phyloP scores from a whole-genome alignment of 148 eudicot genomes.

The Silene latifolia region DNA sequence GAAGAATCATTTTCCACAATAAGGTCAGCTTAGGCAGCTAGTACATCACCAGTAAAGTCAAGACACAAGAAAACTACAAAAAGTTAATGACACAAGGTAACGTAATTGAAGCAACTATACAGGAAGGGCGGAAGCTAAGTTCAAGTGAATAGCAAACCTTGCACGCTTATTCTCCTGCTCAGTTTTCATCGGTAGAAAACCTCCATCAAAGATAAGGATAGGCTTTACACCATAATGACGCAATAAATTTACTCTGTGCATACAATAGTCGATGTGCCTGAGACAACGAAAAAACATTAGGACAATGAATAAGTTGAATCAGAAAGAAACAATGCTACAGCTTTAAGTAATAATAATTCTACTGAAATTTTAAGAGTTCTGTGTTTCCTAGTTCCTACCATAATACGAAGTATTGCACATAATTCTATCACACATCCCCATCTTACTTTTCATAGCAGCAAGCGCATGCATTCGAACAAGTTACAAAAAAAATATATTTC shows the following conservation, averaged over 20 bases:
- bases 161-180: conserved; percentile 94
- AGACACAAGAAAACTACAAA: not conserved
- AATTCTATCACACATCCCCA: not conserved
- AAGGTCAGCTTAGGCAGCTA: not conserved
- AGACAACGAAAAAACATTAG: conserved; percentile 18
- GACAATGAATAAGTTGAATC: conserved; percentile 1
- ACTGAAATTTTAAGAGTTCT: not conserved
- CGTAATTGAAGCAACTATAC: not conserved
- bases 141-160: conserved; percentile 41
- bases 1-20: not conserved
- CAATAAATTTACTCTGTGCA: conserved; percentile 93
- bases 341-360: not conserved
- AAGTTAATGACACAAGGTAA: not conserved
- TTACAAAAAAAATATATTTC: no score
- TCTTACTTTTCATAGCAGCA: not conserved
- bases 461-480: not conserved
- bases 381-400: not conserved
- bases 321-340: not conserved
- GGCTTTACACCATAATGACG: conserved; percentile 91
- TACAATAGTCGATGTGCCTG: conserved; percentile 93
- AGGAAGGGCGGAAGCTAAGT: not conserved
- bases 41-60: not conserved
- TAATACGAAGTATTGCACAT: no score
- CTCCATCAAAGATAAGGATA: conserved; percentile 94
- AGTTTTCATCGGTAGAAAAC: conserved; percentile 80